These are phyloP conservation scores for Ilex aquifolium DNA, from an alignment of 257 asterid genomes.

Conservation along the genomic window DNA sequence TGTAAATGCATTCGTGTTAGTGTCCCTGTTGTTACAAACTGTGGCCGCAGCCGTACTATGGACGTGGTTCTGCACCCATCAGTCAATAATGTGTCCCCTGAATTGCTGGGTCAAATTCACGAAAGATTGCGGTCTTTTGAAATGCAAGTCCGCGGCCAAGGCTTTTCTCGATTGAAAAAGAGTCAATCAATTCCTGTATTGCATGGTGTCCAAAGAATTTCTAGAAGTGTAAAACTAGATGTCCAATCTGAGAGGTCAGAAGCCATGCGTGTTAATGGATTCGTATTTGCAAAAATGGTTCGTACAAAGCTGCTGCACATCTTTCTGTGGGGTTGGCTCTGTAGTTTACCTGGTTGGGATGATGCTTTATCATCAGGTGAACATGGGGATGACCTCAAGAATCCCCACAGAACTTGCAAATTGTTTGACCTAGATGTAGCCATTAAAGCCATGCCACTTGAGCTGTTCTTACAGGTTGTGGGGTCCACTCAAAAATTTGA, in stretches of 20 bases:
- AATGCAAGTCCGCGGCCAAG: constrained; percentile 47
- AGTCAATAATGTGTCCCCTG: constrained; percentile 41
- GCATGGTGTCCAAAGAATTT: constrained; percentile 66
- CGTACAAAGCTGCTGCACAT: constrained; percentile 80
- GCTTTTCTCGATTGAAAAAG: constrained; percentile 41
- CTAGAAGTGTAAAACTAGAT: constrained; percentile 28
- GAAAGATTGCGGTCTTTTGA: constrained; percentile 72
- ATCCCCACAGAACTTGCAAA: constrained; percentile 73
- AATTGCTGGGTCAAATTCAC: constrained; percentile 65
- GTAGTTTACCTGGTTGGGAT: constrained; percentile 49
- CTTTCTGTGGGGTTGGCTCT: constrained; percentile 66
- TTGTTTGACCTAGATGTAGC: constrained; percentile 59
- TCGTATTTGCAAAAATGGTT: constrained; percentile 75
- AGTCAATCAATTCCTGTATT: constrained; percentile 44
- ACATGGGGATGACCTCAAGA: constrained; percentile 44
- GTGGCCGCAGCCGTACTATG: constrained; percentile 56
- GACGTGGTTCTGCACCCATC: constrained; percentile 88
- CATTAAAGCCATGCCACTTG: constrained; percentile 74
- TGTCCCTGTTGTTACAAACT: constrained; percentile 76
- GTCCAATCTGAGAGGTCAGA: constrained; percentile 50
- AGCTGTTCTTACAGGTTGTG: constrained; percentile 75
- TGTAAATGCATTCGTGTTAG: constrained; percentile 66
- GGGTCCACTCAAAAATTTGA: constrained; percentile 69
- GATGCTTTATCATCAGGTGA: constrained; percentile 41
- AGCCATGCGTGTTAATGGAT: constrained; percentile 73